Evolutionary conservation across 768 basidiomycete species (phyloP).

Genomic region (Boletales sp.): DNA sequence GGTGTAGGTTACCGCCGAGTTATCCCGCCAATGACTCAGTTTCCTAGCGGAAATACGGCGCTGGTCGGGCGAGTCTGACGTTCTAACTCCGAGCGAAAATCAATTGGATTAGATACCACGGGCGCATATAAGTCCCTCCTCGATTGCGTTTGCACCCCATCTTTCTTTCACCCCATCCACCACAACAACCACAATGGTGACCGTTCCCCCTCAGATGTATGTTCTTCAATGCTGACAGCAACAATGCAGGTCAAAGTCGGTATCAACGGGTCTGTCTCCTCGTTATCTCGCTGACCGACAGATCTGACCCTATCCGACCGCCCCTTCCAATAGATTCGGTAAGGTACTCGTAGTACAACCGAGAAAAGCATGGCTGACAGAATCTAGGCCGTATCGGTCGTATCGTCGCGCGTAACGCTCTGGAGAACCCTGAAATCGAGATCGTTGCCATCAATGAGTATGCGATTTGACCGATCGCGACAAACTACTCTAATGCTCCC

Average conservation of each 20-base stretch:
- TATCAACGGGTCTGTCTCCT: slow-evolving; percentile 81
- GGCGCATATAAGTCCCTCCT: slow-evolving; percentile 22
- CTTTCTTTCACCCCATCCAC: slow-evolving; percentile 7
- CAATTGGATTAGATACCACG: slow-evolving; percentile 21
- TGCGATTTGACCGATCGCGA: slow-evolving; percentile 27
- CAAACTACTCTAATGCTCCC: slow-evolving; percentile 2
- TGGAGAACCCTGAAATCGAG: slow-evolving; percentile 68
- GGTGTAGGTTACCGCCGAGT: too few species aligned
- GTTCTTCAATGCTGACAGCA: slow-evolving; percentile 2
- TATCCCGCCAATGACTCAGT: too few species aligned
- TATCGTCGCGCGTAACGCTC: slow-evolving; percentile 94
- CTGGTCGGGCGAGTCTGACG: slow-evolving; percentile 11
- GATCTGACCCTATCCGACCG: slow-evolving; percentile 11
- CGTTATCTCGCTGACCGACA: background rate
- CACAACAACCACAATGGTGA: slow-evolving; percentile 23
- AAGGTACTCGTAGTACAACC: slow-evolving; percentile 25
- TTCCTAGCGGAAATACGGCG: slow-evolving; percentile 3
- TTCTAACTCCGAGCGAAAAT: slow-evolving; percentile 26
- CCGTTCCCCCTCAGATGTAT: background rate
- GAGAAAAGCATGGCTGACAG: slow-evolving; percentile 5
- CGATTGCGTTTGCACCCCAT: background rate
- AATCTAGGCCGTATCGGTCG: slow-evolving; percentile 93
- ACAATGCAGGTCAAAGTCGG: slow-evolving; percentile 71
- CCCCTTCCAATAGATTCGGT: slow-evolving; percentile 59
- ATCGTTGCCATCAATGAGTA: slow-evolving; percentile 95